Evolutionary conservation across 345 rosid species (phyloP).

Genomic region (Zanthoxylum bungeanum): DNA sequence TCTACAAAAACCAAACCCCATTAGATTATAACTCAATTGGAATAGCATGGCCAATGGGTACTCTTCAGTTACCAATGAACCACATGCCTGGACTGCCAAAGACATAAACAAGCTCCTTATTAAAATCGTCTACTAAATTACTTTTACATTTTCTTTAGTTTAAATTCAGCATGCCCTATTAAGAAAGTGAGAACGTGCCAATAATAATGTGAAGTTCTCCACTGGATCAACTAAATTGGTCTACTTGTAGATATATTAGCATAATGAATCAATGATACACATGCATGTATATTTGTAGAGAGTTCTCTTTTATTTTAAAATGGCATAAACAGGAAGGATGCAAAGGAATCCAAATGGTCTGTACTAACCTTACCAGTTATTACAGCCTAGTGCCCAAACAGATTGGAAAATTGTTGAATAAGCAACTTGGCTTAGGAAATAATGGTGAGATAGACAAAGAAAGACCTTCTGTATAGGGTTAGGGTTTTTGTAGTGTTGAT

Average conservation of each 20-base stretch:
- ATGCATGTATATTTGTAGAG: neutral
- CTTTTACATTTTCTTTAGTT: neutral
- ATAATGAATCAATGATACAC: too few relatives aligned
- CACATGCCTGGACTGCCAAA: constrained; percentile 52
- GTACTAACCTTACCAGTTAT: too few relatives aligned
- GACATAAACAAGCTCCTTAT: neutral
- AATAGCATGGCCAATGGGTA: constrained; percentile 61
- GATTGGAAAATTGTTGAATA: too few relatives aligned
- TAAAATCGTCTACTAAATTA: neutral
- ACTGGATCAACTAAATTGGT: neutral
- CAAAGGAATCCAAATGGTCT: too few relatives aligned
- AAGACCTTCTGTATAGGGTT: too few relatives aligned
- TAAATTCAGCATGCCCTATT: too few relatives aligned
- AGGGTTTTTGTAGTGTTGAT: neutral
- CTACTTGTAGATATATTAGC: neutral
- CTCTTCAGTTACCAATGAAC: constrained; percentile 67
- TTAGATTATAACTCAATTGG: constrained; percentile 58
- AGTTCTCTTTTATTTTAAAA: neutral
- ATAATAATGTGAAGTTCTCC: neutral
- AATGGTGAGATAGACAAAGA: too few relatives aligned
- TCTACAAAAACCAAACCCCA: constrained; percentile 48
- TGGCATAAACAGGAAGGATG: too few relatives aligned
- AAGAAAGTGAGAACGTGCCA: too few relatives aligned
- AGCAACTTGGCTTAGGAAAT: too few relatives aligned
- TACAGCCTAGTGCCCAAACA: too few relatives aligned